Evolutionary conservation across 768 basidiomycete genomes (phyloP), one percentile per base, ranked within the genome.

Genomic region (Rhodotorula paludigena): DNA sequence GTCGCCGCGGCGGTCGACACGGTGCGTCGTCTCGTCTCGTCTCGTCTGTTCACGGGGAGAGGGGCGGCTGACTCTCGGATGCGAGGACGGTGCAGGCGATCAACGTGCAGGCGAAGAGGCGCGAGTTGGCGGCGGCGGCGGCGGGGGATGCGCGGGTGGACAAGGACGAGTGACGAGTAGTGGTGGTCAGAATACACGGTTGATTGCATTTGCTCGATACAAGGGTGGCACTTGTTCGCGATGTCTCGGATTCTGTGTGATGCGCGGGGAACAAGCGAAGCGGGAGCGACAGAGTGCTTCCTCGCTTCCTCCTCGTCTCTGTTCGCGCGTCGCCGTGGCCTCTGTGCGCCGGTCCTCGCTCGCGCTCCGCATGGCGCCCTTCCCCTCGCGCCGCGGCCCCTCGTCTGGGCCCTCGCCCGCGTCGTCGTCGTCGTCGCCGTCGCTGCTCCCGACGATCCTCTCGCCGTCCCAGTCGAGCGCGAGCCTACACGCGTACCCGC

Each of bases 301-400:
- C n/a, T n/a, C n/a, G n/a, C n/a, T n/a, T n/a, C n/a, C n/a, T n/a
- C n/a, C n/a, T n/a, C n/a, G n/a, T n/a, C n/a, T n/a, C n/a, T n/a
- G n/a, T n/a, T n/a, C n/a, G n/a, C n/a, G n/a, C n/a, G n/a, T n/a
- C n/a, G n/a, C n/a, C n/a, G n/a, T n/a, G n/a, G n/a, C n/a, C n/a
- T n/a, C n/a, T 10, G 14, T 30, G 8, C 32, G 39, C 36, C 25
- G 5, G 38, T 32, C 53, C 5, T 11, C 25, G n/a, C 3, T 14
- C 53, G 25, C 45, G 16, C 5, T 32, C 21, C 9, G 5, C 2
- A 68, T 68, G 66, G 66, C 66, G 14, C 66, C 66, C 3, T 68
- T 68, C 36, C 66, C 66, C 0, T 23, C 56, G 23, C 66, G 66
- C 16, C 59, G 52, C 23, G n/a, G 5, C 14, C 49, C 5, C 64